Evolutionary conservation across 345 rosid genomes (phyloP), one percentile per base, ranked within the genome.

Genomic region (Anastatica hierochuntica): DNA sequence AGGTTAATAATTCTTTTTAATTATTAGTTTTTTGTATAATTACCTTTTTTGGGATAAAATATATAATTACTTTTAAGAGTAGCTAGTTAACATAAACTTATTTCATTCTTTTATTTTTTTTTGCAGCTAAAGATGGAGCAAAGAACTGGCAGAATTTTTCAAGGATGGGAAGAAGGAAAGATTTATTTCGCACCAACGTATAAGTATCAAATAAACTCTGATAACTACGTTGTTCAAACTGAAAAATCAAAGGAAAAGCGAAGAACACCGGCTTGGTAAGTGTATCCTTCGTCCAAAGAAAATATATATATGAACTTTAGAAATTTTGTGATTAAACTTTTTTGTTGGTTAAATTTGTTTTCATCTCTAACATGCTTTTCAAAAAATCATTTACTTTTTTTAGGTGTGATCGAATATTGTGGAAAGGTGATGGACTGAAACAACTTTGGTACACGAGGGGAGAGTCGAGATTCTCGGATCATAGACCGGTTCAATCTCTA

Each of bases 351-450:
- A 19, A 5, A 18, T 51, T 29, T 27, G 7, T 29, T 18, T 49
- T 13, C 0, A 2, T 10, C 12, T 30, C 15, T 34, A 31, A 42
- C 8, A 29, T 29, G 13, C 23, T 56, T 14, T 17, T 49, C 17
- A 11, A 2, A 4, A 29, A 66, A 21, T 13, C 4, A 51, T 12
- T 29, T 46, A 14, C n/a, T 21, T 21, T 20, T 54, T 63, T 53
- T 79, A 90, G 97, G 97, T 90, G 98, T 30, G 98, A 90, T 70
- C 53, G 98, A 36, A 84, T 90, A 65, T 27, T 87, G 63, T 90
- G 96, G 96, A 84, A 64, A 79, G 98, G 98, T 14, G 88, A 82
- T 12, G 96, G 87, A 15, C 42, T 90, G 56, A 78, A 79, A 59
- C 98, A 90, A 44, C 43, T 82, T 39, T 69, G 79, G 75, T 90